These are phyloP conservation scores for Extremus antarcticus DNA, from an alignment of 495 filamentous ascomycete species.

Conservation along the genomic window DNA sequence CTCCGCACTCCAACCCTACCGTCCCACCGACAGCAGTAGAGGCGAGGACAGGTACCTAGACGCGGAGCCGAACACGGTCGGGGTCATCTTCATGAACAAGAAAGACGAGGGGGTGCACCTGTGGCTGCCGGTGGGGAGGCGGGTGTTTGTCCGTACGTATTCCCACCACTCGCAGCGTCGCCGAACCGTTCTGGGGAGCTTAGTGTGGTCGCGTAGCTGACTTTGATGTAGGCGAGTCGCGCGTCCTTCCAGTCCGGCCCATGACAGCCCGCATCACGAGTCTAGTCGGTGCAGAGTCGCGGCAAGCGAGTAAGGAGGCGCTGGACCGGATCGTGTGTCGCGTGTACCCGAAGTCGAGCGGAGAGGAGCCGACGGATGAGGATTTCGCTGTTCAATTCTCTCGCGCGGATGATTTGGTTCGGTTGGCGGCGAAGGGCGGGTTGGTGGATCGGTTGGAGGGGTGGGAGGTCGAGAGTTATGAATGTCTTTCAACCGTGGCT, in stretches of 20 bases:
- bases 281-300: constrained; percentile 2
- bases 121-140: constrained; percentile 16
- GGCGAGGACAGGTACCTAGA: constrained; percentile 1
- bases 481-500: constrained; percentile 21
- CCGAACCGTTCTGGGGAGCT: not conserved
- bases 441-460: constrained; percentile 11
- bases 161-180: not conserved
- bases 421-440: constrained; percentile 8
- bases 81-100: constrained; percentile 8
- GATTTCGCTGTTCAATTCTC: constrained; percentile 11
- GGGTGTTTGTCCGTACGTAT: constrained; percentile 5
- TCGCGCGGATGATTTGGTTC: constrained; percentile 13
- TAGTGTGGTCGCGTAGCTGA: not conserved
- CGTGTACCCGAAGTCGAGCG: not conserved
- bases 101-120: constrained; percentile 6
- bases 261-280: constrained; percentile 13
- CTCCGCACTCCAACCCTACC: not conserved
- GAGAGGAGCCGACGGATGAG: not conserved
- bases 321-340: constrained; percentile 7
- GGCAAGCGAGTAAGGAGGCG: not conserved
- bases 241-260: constrained; percentile 14
- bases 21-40: not conserved
- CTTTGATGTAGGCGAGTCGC: constrained; percentile 3
- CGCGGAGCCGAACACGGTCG: constrained; percentile 13
- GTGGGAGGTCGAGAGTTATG: constrained; percentile 21